Base-by-base conservation (phyloP, 2,329 filamentous ascomycete species). In the Stachybotrys chartarum region DNA sequence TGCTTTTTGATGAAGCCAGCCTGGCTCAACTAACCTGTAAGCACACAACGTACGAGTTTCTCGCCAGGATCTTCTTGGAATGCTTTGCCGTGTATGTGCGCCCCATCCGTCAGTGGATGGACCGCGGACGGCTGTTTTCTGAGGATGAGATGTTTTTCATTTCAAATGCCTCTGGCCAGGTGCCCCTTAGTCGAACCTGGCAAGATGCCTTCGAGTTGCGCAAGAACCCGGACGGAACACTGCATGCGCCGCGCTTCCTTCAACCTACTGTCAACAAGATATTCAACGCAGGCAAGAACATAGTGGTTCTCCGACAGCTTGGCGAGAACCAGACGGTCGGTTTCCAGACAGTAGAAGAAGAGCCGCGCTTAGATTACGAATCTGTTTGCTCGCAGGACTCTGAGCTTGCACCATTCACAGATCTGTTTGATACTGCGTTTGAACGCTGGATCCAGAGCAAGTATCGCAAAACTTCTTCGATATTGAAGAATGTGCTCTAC, bases 211-310 rank as follows among this genome's bases (percentile, higher is more conserved):
- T 86, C 68, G 76, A 80, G 24, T 74, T 97, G 14, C 82, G 86
- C 30, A 77, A 74, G 12, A 83, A 84, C 1, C 69, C 78, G 3
- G 75, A 83, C 47, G 84, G 85, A 16, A 72, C 73, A 1, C 69
- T 91, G 1, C 84, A 87, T 62, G 85, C 87, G 0, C 92, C 93
- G 0, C 78, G 74, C 3, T 97, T 96, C 60, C 77, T 97, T 5
- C 82, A 85, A 45, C 79, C 86, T 3, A 82, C 86, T 2, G 84
- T 83, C 0, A 73, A 76, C 30, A 88, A 85, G 58, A 90, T 97
- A 44, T 93, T 96, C 63, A 91, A 86, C 1, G 86, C 90, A 1
- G 93, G 93, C 0, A 97, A 97, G 70, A 95, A 88, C 63, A 86
- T 94, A 55, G 83, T 94, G 1, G 87, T 97, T 49, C 73, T 97